Evolutionary conservation across 129 eudicot genomes (phyloP).

Genomic region (Tagetes patula): DNA sequence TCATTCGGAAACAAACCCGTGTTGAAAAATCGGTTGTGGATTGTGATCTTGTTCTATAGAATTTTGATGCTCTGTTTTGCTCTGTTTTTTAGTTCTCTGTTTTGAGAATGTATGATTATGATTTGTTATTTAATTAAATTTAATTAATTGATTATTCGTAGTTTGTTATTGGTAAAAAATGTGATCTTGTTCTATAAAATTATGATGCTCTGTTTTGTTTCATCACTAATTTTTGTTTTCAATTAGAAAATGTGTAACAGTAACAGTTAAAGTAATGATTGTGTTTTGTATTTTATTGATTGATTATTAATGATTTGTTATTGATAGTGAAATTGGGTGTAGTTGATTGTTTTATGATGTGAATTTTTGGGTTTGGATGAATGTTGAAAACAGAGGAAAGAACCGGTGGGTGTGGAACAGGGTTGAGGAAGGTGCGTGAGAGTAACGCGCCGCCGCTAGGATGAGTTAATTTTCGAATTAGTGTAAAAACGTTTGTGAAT

Average conservation of each 20-base stretch:
- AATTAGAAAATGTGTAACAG: no score
- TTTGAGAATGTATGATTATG: slow-evolving; percentile 11
- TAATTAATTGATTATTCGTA: no score
- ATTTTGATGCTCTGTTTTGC: slow-evolving; percentile 2
- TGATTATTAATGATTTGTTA: slow-evolving; percentile 12
- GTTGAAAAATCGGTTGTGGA: slow-evolving; percentile 29
- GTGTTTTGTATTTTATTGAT: slow-evolving; percentile 7
- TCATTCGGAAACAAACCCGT: slow-evolving; percentile 46
- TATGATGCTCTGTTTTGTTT: not conserved
- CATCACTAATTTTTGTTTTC: no score
- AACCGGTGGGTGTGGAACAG: not conserved
- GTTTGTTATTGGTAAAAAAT: no score
- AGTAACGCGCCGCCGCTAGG: not conserved
- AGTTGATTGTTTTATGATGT: not conserved
- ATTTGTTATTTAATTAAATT: slow-evolving; percentile 21
- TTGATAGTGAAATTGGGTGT: not conserved
- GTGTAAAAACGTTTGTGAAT: slow-evolving; percentile 16
- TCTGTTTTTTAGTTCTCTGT: not conserved
- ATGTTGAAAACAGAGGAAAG: not conserved
- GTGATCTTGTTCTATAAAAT: not conserved
- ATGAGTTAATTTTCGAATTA: not conserved
- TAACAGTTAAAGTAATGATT: no score
- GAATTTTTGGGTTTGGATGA: not conserved
- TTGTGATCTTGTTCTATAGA: not conserved
- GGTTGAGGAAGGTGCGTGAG: not conserved